Percentiles rank a stretch among this genome's conserved stretches.
phyloP scores from a whole-genome alignment of 352 stramenopile species.

The Elongisporangium senticosum region DNA sequence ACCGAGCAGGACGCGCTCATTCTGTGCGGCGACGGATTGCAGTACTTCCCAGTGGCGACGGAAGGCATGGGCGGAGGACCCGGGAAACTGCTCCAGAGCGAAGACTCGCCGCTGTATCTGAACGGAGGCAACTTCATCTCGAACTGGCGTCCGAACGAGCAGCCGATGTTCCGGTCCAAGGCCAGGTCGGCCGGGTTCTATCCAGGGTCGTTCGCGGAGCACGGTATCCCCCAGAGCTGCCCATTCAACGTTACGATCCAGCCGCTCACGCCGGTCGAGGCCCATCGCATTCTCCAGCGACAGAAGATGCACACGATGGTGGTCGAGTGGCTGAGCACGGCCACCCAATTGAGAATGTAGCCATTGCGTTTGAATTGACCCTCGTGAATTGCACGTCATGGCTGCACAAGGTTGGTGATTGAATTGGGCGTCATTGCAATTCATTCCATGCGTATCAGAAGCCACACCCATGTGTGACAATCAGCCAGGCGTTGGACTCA shows the following conservation, averaged over 20 bases:
- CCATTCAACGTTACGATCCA: conserved; percentile 27
- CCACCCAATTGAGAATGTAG: no score
- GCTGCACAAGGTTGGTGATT: no score
- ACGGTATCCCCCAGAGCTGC: conserved; percentile 27
- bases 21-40: conserved; percentile 23
- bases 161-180: conserved; percentile 26
- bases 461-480: no score
- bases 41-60: conserved; percentile 15
- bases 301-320: conserved; percentile 21
- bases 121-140: conserved; percentile 19
- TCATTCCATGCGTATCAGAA: no score
- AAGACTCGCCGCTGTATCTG: conserved; percentile 15
- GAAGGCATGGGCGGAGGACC: not conserved
- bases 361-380: no score
- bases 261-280: conserved; percentile 18
- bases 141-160: conserved; percentile 17
- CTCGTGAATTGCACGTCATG: no score
- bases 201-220: conserved; percentile 26
- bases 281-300: conserved; percentile 21
- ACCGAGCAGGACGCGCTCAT: conserved; percentile 1
- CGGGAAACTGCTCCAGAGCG: not conserved
- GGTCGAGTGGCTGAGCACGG: not conserved
- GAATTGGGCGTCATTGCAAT: no score
- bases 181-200: conserved; percentile 22
- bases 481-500: no score